Percentiles rank a stretch among this genome's conserved stretches.
Evolutionary conservation across 257 asterid species (phyloP).

Genomic region (Cruciata laevipes): DNA sequence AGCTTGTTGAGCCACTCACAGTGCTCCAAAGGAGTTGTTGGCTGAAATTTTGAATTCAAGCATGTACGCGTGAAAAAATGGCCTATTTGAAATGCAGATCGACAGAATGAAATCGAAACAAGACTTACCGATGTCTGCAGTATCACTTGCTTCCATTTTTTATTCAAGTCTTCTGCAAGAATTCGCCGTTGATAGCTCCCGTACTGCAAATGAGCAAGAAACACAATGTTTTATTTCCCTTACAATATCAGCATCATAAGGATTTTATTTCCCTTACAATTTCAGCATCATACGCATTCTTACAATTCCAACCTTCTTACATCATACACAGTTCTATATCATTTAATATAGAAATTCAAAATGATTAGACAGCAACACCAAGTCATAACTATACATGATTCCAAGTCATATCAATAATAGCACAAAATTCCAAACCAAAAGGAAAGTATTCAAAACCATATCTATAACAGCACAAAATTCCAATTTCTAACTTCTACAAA

Average conservation of each 20-base stretch:
- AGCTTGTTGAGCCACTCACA: conserved; percentile 98
- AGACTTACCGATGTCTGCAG: conserved; percentile 53
- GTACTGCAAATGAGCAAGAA: conserved; percentile 44
- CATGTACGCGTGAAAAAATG: not conserved
- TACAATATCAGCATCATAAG: conserved; percentile 2
- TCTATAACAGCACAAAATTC: not conserved
- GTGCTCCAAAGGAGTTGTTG: conserved; percentile 82
- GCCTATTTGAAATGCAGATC: not conserved
- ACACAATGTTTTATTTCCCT: conserved; percentile 3
- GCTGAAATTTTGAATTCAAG: conserved; percentile 33
- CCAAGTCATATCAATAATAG: no score
- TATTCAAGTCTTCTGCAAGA: conserved; percentile 70
- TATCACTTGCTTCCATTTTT: conserved; percentile 81
- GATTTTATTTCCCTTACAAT: no score
- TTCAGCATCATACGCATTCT: no score
- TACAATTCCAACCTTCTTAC: not conserved
- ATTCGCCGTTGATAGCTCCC: conserved; percentile 61
- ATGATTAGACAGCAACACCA: no score
- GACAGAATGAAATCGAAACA: conserved; percentile 6
- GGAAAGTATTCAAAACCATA: not conserved
- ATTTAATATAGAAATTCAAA: not conserved
- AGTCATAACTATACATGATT: no score
- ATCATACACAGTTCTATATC: conserved; percentile 4
- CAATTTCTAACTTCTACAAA: not conserved
- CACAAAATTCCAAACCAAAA: no score